A percentile compares a stretch with the other conserved stretches of the same genome.
Evolutionary conservation across 2,329 filamentous ascomycete genomes (phyloP).

Genomic region (Botrytis cinerea): DNA sequence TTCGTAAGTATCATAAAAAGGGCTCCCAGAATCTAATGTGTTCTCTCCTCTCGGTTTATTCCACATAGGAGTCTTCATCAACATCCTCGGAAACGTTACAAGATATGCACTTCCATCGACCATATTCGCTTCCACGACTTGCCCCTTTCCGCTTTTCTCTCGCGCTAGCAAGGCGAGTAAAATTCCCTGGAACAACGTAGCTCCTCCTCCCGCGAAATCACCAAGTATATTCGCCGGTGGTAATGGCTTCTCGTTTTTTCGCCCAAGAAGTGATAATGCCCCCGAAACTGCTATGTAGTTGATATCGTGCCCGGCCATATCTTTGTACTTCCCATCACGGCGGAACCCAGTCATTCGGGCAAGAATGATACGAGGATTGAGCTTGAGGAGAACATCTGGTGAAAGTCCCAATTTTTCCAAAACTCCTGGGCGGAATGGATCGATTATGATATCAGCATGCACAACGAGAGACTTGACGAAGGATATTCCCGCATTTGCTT

Average conservation of each 20-base stretch:
- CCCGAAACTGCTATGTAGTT: constrained; percentile 93
- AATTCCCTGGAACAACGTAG: constrained; percentile 78
- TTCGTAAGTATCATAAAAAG: constrained; percentile 88
- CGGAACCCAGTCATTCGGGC: constrained; percentile 89
- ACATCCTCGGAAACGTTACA: constrained; percentile 73
- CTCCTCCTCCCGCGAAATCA: constrained; percentile 89
- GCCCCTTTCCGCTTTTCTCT: constrained; percentile 65
- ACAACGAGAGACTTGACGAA: constrained; percentile 67
- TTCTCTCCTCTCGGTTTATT: constrained; percentile 69
- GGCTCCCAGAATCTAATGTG: constrained; percentile 78
- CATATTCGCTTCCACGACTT: constrained; percentile 96
- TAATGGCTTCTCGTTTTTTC: constrained; percentile 67
- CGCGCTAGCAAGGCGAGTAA: constrained; percentile 75
- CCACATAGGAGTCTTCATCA: constrained; percentile 64
- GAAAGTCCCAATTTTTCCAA: constrained; percentile 81
- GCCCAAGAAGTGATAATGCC: constrained; percentile 74
- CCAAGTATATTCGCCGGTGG: constrained; percentile 82
- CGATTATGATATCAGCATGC: constrained; percentile 77
- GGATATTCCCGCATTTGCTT: constrained; percentile 61
- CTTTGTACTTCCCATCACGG: constrained; percentile 78
- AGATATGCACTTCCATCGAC: constrained; percentile 85
- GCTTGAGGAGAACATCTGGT: constrained; percentile 62
- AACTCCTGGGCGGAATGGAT: constrained; percentile 90
- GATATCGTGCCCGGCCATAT: constrained; percentile 94
- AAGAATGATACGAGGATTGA: constrained; percentile 77